A percentile compares a stretch with the other conserved stretches of the same genome.
These are phyloP conservation scores for Penicillium silybi DNA, from an alignment of 495 filamentous ascomycete species.

Conservation along the genomic window DNA sequence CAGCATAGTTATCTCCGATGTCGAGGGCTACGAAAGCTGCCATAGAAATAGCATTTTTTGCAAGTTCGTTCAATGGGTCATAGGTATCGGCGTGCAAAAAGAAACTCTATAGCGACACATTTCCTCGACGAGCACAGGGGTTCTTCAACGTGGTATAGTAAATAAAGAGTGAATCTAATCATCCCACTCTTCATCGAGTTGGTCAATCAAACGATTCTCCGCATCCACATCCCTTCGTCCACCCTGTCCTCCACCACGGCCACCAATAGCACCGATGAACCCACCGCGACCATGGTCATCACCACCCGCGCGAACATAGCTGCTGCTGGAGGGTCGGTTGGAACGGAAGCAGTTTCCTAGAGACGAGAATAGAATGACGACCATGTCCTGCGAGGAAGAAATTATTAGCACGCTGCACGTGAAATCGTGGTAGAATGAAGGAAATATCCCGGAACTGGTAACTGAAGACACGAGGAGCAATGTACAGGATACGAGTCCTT, in stretches of 20 bases:
- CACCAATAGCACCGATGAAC: slow-evolving; percentile 36
- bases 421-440: neutral
- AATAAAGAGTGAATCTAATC: slow-evolving; percentile 22
- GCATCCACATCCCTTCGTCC: slow-evolving; percentile 60
- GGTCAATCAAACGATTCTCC: slow-evolving; percentile 92
- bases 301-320: slow-evolving; percentile 53
- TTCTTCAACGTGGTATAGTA: neutral
- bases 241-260: slow-evolving; percentile 32
- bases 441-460: neutral
- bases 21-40: too few species aligned
- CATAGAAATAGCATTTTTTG: too few species aligned
- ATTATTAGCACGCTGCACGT: slow-evolving; percentile 8
- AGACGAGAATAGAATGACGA: slow-evolving; percentile 75
- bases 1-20: too few species aligned
- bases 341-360: slow-evolving; percentile 61
- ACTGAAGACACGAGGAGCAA: neutral
- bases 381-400: slow-evolving; percentile 61
- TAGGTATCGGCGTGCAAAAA: neutral
- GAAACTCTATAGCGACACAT: neutral
- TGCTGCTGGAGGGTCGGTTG: slow-evolving; percentile 36
- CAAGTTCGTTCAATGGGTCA: too few species aligned
- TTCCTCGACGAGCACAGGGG: neutral
- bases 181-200: slow-evolving; percentile 86
- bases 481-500: slow-evolving; percentile 1
- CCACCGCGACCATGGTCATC: slow-evolving; percentile 22